phyloP scores from a whole-genome alignment of 2,329 filamentous ascomycete genomes.

The Nemania sp. region DNA sequence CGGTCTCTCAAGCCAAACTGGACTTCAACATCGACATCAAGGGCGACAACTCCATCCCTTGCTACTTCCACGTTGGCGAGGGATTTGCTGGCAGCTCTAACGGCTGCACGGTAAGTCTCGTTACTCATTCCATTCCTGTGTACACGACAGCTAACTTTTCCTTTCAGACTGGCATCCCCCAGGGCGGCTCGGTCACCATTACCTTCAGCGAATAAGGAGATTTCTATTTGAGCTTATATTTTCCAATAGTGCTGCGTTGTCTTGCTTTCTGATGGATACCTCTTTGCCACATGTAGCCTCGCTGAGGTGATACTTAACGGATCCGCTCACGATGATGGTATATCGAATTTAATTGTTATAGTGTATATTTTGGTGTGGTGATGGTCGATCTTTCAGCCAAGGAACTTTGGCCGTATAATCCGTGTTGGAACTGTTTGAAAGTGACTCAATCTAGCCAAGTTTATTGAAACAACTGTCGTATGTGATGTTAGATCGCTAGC shows the following conservation, averaged over 20 bases:
- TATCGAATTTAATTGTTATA: slow-evolving; percentile 42
- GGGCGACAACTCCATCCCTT: slow-evolving; percentile 63
- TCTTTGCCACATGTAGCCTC: slow-evolving; percentile 37
- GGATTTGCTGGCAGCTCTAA: slow-evolving; percentile 59
- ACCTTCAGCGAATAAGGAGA: slow-evolving; percentile 45
- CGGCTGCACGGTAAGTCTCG: slow-evolving; percentile 79
- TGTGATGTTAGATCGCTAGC: too few relatives aligned
- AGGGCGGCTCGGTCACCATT: slow-evolving; percentile 48
- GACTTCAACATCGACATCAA: slow-evolving; percentile 78
- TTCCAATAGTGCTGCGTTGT: slow-evolving; percentile 33
- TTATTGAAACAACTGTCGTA: too few relatives aligned
- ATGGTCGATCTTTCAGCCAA: background rate
- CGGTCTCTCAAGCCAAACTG: slow-evolving; percentile 70
- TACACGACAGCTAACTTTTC: slow-evolving; percentile 14
- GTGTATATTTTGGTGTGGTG: slow-evolving; percentile 35
- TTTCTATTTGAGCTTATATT: slow-evolving; percentile 24
- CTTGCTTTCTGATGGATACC: slow-evolving; percentile 41
- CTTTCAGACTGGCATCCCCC: slow-evolving; percentile 48
- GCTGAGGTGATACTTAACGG: slow-evolving; percentile 30
- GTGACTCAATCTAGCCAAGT: background rate
- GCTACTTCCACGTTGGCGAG: slow-evolving; percentile 66
- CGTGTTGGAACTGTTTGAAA: background rate
- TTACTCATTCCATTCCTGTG: background rate
- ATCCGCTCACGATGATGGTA: slow-evolving; percentile 31
- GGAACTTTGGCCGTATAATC: slow-evolving; percentile 17